Percentiles rank a stretch among this genome's conserved stretches.
Conservation (phyloP, 176 grass and related monocot species). For the Alopecurus myosuroides region DNA sequence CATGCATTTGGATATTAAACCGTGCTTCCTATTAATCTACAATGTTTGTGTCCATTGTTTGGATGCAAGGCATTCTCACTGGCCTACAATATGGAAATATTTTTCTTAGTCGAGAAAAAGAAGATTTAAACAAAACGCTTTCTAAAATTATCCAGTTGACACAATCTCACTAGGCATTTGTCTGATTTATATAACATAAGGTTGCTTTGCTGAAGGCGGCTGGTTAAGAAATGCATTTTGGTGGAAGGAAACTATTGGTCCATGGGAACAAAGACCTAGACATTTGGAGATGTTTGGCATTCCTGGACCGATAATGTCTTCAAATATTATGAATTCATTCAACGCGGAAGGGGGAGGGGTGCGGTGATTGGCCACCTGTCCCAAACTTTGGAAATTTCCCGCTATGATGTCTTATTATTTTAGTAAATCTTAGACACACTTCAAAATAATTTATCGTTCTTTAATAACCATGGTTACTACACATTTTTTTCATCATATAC, state of each 20-base stretch:
- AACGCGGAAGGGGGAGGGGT: too few species aligned
- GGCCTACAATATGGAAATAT: background rate
- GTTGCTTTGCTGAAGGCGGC: background rate
- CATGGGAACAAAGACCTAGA: background rate
- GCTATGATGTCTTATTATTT: too few species aligned
- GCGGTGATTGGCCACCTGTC: too few species aligned
- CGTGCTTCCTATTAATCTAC: constrained; percentile 37
- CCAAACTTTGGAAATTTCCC: too few species aligned
- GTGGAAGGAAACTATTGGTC: background rate
- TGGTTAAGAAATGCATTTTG: background rate
- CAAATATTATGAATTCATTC: too few species aligned
- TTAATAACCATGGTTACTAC: background rate
- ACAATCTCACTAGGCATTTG: background rate
- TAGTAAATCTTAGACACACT: background rate
- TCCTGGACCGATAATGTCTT: too few species aligned
- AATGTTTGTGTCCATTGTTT: background rate
- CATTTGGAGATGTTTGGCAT: background rate
- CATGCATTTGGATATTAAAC: constrained; percentile 71
- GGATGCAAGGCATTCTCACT: background rate
- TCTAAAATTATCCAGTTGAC: background rate
- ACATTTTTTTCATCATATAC: background rate
- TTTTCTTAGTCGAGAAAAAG: background rate
- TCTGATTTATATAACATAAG: background rate
- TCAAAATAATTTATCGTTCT: background rate
- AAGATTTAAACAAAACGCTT: background rate